Base-by-base conservation (phyloP, 805 yeast genomes). In the Candida berthetii region DNA sequence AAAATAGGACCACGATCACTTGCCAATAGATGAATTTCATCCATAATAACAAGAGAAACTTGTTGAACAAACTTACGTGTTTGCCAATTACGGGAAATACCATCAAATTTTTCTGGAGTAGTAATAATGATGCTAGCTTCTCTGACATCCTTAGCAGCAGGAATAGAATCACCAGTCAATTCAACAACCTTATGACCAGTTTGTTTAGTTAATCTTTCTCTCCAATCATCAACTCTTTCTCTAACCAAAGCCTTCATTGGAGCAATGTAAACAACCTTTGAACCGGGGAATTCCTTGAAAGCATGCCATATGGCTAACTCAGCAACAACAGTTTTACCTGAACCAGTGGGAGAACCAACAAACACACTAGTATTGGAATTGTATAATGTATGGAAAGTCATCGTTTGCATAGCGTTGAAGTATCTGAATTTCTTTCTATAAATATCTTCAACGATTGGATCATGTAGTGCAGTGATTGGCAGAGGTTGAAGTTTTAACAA, bases 241-340 rank as follows among this genome's bases (percentile, higher is more conserved):
- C 97, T 95, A 0, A 98, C 97, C 43, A 90, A 67, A 0, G 97
- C 97, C 58, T 90, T 90, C 55, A 90, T 69, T 1, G 97, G 97
- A 0, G 96, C 96, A 24, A 89, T 93, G 53, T 89, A 93, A 3
- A 93, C 82, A 42, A 93, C 78, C 56, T 93, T 93, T 56, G 91
- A 91, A 40, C 81, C 90, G 0, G 97, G 96, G 43, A 72, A 80
- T 37, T 85, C 83, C 36, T 74, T 77, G 59, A 91, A 85, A 1
- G 99, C 97, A 58, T 89, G 91, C 97, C 98, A 93, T 14, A 93
- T 86, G 0, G 98, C 98, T 42, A 93, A 64, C 57, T 93, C 99
- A 0, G 98, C 96, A 24, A 95, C 98, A 28, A 93, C 84, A 0
- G 99, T 93, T 61, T 93, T 93, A 50, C 99, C 99, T 0, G 97